Percentiles rank a stretch among this genome's conserved stretches.
Conservation (phyloP, 2,329 filamentous ascomycete genomes). For the Colletotrichum sp. region DNA sequence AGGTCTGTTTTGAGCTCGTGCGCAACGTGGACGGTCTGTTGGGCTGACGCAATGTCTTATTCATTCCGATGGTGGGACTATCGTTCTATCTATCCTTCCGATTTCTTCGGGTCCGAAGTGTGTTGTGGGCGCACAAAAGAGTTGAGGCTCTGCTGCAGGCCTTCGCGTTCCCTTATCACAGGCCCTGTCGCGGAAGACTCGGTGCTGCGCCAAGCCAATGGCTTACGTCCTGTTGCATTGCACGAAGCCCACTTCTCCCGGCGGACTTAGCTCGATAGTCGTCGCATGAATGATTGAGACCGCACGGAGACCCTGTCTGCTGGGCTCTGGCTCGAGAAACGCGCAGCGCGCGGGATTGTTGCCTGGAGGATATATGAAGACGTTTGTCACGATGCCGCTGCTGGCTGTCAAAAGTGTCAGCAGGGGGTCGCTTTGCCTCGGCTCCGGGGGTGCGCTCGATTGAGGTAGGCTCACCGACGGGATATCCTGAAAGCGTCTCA, state of each 20-base stretch:
- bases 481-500: conserved; percentile 13
- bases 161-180: neutral
- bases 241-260: conserved; percentile 1
- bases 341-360: neutral
- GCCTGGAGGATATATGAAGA: neutral
- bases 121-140: neutral
- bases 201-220: neutral
- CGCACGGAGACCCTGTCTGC: neutral
- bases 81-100: neutral
- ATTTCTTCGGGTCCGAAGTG: neutral
- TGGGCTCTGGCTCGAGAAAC: conserved; percentile 1
- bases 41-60: conserved; percentile 2
- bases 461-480: neutral
- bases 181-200: neutral
- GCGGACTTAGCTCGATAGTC: neutral
- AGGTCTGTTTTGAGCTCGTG: neutral
- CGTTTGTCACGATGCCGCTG: conserved; percentile 3
- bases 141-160: neutral
- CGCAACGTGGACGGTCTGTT: neutral
- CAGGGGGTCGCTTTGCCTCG: neutral
- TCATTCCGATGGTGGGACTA: conserved; percentile 4
- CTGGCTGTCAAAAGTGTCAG: neutral
- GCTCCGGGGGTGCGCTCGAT: neutral
- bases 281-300: neutral
- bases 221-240: neutral